Evolutionary conservation across 768 basidiomycete genomes (phyloP), one percentile per base, ranked within the genome.

Genomic region (Russula abietina): DNA sequence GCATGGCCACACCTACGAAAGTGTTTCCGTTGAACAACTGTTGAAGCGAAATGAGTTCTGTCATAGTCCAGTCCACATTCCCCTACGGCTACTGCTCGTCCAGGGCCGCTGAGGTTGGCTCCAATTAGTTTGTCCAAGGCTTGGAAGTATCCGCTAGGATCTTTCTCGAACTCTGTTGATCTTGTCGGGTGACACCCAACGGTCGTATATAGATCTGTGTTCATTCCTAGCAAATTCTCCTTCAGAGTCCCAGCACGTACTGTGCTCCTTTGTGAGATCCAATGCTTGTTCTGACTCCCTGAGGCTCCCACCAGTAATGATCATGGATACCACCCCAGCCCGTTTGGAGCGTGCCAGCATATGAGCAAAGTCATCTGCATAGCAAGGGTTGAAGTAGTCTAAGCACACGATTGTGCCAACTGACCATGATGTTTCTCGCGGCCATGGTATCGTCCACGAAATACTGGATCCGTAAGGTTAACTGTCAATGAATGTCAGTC

Each of bases 51-150:
- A 68, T 85, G 84, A 0, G 84, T 80, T 24, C 91, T 78, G 69
- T 92, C 91, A 67, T 92, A 92, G 70, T 93, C 89, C 55, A 92
- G 73, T 24, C 91, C 91, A 66, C 89, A 89, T 73, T 93, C 91
- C 24, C 91, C 91, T 17, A 92, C 74, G 0, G 88, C 87, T 24
- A 89, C 84, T 11, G 82, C 83, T 60, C 86, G 77, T 24, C 85
- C 87, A 52, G 70, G 73, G 0, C 85, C 82, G 30, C 76, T 74
- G 11, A 81, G 68, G 70, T 84, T 79, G 26, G 73, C 68, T 28
- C 70, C 71, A 22, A 89, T 79, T 3, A 91, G 69, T 28, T 75
- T 70, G 62, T 85, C 83, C 33, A 93, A 75, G 19, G 79, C 83
- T 10, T 74, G 64, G 12, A 91, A 72, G 70, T 92, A 93, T 0